Evolutionary conservation across 495 filamentous ascomycete genomes (phyloP), one percentile per base, ranked within the genome.

Genomic region (Penicillium dipodomyicola): DNA sequence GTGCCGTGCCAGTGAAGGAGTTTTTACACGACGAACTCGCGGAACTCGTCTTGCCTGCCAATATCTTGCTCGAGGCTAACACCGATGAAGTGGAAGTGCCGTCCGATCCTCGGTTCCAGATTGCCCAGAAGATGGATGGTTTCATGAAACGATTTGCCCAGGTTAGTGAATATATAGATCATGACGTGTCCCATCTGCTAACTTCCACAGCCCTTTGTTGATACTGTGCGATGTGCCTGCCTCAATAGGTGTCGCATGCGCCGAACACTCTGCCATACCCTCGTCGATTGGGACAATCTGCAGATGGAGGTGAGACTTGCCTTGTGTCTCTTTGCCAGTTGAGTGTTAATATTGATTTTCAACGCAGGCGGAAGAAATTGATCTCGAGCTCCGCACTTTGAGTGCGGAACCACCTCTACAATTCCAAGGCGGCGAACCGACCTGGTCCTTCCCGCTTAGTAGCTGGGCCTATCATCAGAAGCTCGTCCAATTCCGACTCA

Each of bases 401-500:
- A 85, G 80, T 41, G 76, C 80, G 22, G 88, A 91, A 71, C 74
- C 81, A 22, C 82, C 88, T 1, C 79, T 62, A 37, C 61, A 76
- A 72, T 59, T 72, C 46, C 69, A 72, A 20, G 68, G 74, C 27
- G 72, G 63, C 17, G 75, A 79, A 52, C 68, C 78, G 19, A 78
- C 80, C 12, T 87, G 77, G 65, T 81, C 82, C 0, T 88, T 85
- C 63, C 90, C 92, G 0, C 78, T 98, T 2, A 90, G 88, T 5
- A 89, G 86, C 6, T 98, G 94, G 94, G 82, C 86, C 0, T 94
- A 93, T 65, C 82, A 90, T 52, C 88, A 96, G 64, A 97, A 96
- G 67, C 79, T 97, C 2, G 82, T 79, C 9, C 84, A 94, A 62
- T 89, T 97, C 82, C 87, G 92, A 57, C 88, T 86, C 77, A 87